Evolutionary conservation across 495 filamentous ascomycete species (phyloP).

Genomic region (Podospora sp.): DNA sequence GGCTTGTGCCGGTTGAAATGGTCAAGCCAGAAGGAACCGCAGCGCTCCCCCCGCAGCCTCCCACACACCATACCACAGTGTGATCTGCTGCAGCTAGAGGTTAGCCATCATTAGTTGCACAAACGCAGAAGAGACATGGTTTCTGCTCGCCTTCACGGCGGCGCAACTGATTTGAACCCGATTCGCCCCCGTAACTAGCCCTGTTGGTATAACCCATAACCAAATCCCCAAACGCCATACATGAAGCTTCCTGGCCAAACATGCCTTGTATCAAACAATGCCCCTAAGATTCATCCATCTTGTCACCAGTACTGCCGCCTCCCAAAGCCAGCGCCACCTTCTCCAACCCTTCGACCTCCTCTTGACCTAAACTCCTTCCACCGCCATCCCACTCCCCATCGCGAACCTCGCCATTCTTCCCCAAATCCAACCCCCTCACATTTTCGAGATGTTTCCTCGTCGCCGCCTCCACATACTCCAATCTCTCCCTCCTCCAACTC

Average conservation of each 20-base stretch:
- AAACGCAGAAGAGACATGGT: neutral
- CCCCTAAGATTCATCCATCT: conserved; percentile 11
- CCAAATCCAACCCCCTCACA: conserved; percentile 58
- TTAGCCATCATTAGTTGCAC: neutral
- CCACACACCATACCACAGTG: neutral
- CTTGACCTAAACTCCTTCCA: conserved; percentile 41
- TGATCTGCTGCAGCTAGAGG: neutral
- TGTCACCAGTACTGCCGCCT: neutral
- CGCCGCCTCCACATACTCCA: conserved; percentile 76
- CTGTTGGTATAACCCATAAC: neutral
- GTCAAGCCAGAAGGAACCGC: neutral
- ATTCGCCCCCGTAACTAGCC: neutral
- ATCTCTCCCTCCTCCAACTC: conserved; percentile 59
- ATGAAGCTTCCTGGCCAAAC: neutral
- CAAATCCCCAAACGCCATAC: conserved; percentile 8
- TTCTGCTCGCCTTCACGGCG: neutral
- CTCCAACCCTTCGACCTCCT: conserved; percentile 59
- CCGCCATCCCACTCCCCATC: conserved; percentile 58
- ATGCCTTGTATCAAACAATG: neutral
- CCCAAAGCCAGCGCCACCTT: conserved; percentile 47
- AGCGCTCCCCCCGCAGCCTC: neutral
- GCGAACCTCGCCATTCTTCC: conserved; percentile 56
- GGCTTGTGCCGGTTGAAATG: conserved; percentile 12
- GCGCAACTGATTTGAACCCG: neutral
- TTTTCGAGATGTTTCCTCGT: conserved; percentile 59